Percentiles rank a stretch among this genome's conserved stretches.
phyloP scores from a whole-genome alignment of 2,329 filamentous ascomycete species.

The Teratosphaeria gauchensis region DNA sequence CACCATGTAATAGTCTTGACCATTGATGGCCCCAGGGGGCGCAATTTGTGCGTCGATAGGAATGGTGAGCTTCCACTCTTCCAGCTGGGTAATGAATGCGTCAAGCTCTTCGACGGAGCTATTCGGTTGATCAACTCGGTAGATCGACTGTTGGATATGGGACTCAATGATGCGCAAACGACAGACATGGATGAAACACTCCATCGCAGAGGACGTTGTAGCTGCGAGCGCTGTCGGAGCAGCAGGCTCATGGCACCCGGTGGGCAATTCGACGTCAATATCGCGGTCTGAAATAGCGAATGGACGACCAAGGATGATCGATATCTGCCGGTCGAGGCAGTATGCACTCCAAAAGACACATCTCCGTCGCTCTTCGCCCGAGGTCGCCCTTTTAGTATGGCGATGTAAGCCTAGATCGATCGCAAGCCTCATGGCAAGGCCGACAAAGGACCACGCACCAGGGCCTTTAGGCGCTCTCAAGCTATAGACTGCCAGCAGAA shows the following conservation, averaged over 20 bases:
- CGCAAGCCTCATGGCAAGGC: conserved; percentile 23
- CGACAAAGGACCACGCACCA: conserved; percentile 27
- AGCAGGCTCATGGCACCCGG: not conserved
- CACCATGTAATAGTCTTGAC: conserved; percentile 1
- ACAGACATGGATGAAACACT: conserved; percentile 14
- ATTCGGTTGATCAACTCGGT: conserved; percentile 8
- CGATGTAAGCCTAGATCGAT: conserved; percentile 28
- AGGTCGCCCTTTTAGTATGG: not conserved
- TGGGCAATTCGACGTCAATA: conserved; percentile 16
- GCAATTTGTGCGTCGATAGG: conserved; percentile 1
- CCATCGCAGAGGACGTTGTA: not conserved
- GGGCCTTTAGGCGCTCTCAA: conserved; percentile 28
- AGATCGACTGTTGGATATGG: conserved; percentile 10
- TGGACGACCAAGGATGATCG: conserved; percentile 25
- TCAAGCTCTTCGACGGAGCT: conserved; percentile 2
- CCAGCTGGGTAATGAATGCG: conserved; percentile 1
- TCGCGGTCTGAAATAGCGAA: conserved; percentile 28
- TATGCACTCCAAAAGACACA: conserved; percentile 29
- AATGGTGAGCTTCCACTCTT: conserved; percentile 5
- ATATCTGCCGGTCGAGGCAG: conserved; percentile 27
- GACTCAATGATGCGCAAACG: conserved; percentile 10
- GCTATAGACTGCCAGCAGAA: conserved; percentile 27
- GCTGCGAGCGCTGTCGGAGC: not conserved
- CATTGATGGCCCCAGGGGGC: not conserved
- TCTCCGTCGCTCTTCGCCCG: conserved; percentile 2